phyloP scores from a whole-genome alignment of 2,329 filamentous ascomycete species.

The Penicillium vulpinum region DNA sequence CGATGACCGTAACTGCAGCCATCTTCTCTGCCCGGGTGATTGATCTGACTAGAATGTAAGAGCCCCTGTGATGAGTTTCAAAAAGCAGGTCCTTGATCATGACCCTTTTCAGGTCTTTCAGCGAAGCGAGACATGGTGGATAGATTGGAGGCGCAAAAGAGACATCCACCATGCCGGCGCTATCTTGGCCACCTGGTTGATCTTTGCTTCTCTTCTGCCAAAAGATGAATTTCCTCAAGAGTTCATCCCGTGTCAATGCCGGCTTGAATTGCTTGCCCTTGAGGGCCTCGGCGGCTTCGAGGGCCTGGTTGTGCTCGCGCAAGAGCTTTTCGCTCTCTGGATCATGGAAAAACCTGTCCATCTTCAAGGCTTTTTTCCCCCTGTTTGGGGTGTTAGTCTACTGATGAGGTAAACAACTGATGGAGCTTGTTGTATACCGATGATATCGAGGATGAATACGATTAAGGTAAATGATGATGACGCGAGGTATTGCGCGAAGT shows the following conservation, averaged over 20 bases:
- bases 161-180: background rate
- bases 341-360: background rate
- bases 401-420: background rate
- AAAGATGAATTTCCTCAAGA: background rate
- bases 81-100: constrained; percentile 34
- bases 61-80: constrained; percentile 42
- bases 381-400: background rate
- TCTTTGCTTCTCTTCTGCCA: background rate
- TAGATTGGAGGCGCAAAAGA: background rate
- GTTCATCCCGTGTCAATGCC: background rate
- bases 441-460: background rate
- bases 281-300: background rate
- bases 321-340: background rate
- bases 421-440: background rate
- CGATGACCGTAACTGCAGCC: constrained; percentile 33
- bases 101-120: constrained; percentile 25
- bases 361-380: background rate
- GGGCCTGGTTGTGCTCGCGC: background rate
- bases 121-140: constrained; percentile 9
- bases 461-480: background rate
- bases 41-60: constrained; percentile 34
- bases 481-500: background rate
- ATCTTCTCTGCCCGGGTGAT: constrained; percentile 31
- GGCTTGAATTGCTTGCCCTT: background rate
- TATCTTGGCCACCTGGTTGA: background rate